Base-by-base conservation (phyloP, 1,284 basidiomycete genomes). In the Ustilago vetiveriae region DNA sequence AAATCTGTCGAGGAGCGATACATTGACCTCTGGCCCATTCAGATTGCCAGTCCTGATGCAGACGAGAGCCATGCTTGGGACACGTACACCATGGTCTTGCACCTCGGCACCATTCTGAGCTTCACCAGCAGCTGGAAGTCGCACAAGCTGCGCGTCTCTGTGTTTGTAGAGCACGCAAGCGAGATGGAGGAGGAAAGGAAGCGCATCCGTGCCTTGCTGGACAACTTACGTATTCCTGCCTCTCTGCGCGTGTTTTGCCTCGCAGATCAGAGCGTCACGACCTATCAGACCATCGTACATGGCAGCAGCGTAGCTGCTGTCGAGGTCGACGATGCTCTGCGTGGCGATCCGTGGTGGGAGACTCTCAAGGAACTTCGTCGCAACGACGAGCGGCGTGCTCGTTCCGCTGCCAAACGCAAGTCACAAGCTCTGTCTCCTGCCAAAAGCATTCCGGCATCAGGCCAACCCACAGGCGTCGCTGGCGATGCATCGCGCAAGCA, bases 61-160 rank as follows among this genome's bases (percentile, higher is more conserved):
- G 75, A 75, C 45, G 59, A 71, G 22, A 65, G 53, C 26, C 77
- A 74, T 19, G 74, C 75, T 16, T 81, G 80, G 80, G 80, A 81
- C 51, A 80, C 78, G 5, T 81, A 81, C 62, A 81, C 80, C 11
- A 80, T 81, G 78, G 79, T 81, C 11, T 70, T 81, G 17, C 80
- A 81, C 36, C 71, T 81, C 37, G 80, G 80, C 48, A 81, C 80
- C 5, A 81, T 81, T 27, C 65, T 81, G 17, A 79, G 75, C 50
- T 60, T 80, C 21, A 81, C 80, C 0, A 74, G 77, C 39, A 77
- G 75, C 23, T 81, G 80, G 80, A 79, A 76, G 40, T 48, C 59
- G 29, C 79, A 81, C 66, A 68, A 76, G 54, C 65, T 81, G 26
- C 76, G 80, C 10, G 80, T 81, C 24, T 76, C 70, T 19, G 80